Evolutionary conservation across 306 rosid genomes (phyloP), one percentile per base, ranked within the genome.

Genomic region (Dryas drummondii): DNA sequence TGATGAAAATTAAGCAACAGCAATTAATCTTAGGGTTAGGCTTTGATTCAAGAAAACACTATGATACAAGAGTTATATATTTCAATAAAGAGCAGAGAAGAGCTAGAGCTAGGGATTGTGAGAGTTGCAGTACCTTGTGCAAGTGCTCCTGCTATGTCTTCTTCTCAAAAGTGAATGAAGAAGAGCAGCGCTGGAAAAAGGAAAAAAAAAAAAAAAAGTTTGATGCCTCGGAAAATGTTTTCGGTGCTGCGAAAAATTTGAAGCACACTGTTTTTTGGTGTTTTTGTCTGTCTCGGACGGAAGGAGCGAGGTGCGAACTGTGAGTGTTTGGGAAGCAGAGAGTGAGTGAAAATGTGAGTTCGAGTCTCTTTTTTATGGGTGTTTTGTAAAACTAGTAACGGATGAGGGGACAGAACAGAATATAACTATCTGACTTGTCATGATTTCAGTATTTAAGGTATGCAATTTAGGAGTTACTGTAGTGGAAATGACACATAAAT

Each of bases 201-300:
- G 0, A 22, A 22, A 22, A 22, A 22, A 22, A 0, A 0, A 22
- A 22, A 22, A 1, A 22, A 22, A 22, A 1, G 22, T 32, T 68
- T 6, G 58, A 32, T 10, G 26, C 5, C 72, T 51, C 19, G 45
- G 22, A 22, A 32, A 49, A 11, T 60, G 40, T 17, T 13, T 62
- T 50, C 4, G 50, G 17, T 5, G 15, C 13, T 19, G 62, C 13
- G 17, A 7, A 5, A 55, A 55, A 55, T 15, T 72, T 5, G 22
- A 53, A 41, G 13, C 32, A 2, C 1, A 13, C 6, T 48, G 45
- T 5, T 50, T 10, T 3, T 7, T 27, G 54, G 32, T 22, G 46
- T 52, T 53, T 15, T 55, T 58, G 42, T 46, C 14, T 61, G 65
- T 56, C 48, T 72, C 60, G 65, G 85, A 64, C 78, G 82, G 75